Evolutionary conservation across 768 basidiomycete genomes (phyloP).

Genomic region (Ramaria rubella): DNA sequence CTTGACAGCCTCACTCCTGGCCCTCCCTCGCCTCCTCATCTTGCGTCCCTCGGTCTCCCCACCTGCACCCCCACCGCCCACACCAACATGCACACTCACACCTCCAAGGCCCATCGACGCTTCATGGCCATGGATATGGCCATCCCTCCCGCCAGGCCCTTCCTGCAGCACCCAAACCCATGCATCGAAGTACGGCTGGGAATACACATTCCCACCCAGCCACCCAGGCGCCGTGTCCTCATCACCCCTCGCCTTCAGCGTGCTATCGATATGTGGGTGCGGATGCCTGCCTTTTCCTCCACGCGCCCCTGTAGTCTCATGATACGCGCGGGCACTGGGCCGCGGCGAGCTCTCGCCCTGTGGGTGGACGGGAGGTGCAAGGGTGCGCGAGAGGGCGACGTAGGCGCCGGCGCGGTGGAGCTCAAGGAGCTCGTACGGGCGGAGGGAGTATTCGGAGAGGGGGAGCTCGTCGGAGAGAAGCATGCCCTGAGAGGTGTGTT

Average conservation of each 20-base stretch:
- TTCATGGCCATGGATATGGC: background rate
- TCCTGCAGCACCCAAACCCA: background rate
- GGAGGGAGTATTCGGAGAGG: slow-evolving; percentile 51
- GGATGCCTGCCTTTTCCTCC: background rate
- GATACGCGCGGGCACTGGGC: background rate
- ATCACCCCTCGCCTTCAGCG: too few relatives aligned
- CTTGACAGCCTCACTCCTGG: background rate
- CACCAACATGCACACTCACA: too few relatives aligned
- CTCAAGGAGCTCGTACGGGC: slow-evolving; percentile 63
- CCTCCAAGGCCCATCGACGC: too few relatives aligned
- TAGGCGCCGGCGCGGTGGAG: slow-evolving; percentile 44
- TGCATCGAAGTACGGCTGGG: slow-evolving; percentile 8
- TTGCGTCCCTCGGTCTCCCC: background rate
- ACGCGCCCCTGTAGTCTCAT: background rate
- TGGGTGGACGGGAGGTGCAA: slow-evolving; percentile 15
- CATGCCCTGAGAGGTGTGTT: slow-evolving; percentile 62
- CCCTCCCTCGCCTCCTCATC: background rate
- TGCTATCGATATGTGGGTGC: background rate
- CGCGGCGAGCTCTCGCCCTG: too few relatives aligned
- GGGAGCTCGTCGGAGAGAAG: slow-evolving; percentile 60
- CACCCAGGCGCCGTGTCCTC: background rate
- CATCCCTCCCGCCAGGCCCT: background rate
- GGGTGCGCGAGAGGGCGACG: slow-evolving; percentile 37
- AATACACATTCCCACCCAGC: background rate
- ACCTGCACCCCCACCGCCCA: background rate